These are phyloP conservation scores for Globisporangium paddicum DNA, from an alignment of 352 stramenopile genomes.

Conservation along the genomic window DNA sequence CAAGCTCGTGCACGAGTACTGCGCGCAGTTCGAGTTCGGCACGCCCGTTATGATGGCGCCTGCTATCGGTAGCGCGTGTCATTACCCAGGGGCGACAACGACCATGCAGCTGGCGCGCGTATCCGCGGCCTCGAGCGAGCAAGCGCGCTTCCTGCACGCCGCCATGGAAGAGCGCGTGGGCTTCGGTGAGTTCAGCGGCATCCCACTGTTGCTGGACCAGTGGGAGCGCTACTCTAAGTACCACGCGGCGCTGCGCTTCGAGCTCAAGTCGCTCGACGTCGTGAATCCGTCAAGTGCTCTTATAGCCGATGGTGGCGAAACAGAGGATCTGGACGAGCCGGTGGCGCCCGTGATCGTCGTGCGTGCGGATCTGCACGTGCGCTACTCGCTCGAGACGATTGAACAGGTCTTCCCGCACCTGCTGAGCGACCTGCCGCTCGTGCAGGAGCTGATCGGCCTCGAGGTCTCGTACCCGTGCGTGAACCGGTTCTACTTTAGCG, in stretches of 20 bases:
- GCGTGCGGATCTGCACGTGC: conserved; percentile 27
- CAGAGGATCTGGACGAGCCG: conserved; percentile 2
- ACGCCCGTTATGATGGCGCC: conserved; percentile 25
- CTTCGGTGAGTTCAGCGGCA: conserved; percentile 39
- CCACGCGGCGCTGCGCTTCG: conserved; percentile 36
- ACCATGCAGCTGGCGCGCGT: conserved; percentile 18
- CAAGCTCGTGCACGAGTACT: conserved; percentile 48
- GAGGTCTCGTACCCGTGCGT: conserved; percentile 38
- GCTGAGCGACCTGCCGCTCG: conserved; percentile 24
- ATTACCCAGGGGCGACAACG: conserved; percentile 4
- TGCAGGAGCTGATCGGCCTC: conserved; percentile 35
- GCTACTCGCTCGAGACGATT: conserved; percentile 45
- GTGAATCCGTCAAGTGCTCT: not conserved
- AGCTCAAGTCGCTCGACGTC: conserved; percentile 37
- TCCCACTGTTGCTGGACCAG: conserved; percentile 35
- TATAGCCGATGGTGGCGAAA: not conserved
- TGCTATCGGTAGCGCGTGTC: too few species aligned
- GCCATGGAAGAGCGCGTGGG: conserved; percentile 31
- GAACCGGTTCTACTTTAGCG: conserved; percentile 42
- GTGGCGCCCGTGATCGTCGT: conserved; percentile 23
- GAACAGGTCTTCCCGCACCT: conserved; percentile 47
- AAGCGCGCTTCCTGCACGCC: conserved; percentile 33
- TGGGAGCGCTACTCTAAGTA: conserved; percentile 59
- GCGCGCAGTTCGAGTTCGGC: conserved; percentile 37
- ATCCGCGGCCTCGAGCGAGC: conserved; percentile 14